Evolutionary conservation across 169 alveolate genomes (phyloP).

Genomic region (Eimeria tenella): DNA sequence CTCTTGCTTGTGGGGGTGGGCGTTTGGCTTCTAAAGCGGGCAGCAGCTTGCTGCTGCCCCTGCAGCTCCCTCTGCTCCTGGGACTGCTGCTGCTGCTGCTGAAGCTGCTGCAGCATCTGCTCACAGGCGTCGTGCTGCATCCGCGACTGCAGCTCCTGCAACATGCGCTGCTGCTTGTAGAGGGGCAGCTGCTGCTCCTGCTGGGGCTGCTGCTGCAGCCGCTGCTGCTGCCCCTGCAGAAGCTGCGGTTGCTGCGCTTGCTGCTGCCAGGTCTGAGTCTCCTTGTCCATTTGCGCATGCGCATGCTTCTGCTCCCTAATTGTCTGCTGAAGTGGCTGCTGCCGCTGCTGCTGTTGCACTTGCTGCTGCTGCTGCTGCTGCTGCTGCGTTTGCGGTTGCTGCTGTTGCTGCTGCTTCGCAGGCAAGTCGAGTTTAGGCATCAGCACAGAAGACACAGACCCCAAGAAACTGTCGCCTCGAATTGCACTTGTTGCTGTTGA

Average conservation of each 20-base stretch:
- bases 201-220: background rate
- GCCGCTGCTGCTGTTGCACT: too few species aligned
- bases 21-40: background rate
- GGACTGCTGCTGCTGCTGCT: slow-evolving; percentile 5
- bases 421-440: too few species aligned
- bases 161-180: background rate
- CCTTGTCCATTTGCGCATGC: background rate
- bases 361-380: background rate
- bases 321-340: too few species aligned
- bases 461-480: background rate
- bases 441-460: background rate
- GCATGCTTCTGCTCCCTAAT: background rate
- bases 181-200: background rate
- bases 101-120: background rate
- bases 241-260: background rate
- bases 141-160: background rate
- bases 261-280: background rate
- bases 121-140: background rate
- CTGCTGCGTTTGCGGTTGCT: background rate
- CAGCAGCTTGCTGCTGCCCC: background rate
- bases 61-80: background rate
- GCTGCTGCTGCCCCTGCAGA: background rate
- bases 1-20: background rate
- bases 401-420: background rate
- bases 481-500: background rate